phyloP scores from a whole-genome alignment of 2,329 filamentous ascomycete genomes.

The Amphichorda felina region DNA sequence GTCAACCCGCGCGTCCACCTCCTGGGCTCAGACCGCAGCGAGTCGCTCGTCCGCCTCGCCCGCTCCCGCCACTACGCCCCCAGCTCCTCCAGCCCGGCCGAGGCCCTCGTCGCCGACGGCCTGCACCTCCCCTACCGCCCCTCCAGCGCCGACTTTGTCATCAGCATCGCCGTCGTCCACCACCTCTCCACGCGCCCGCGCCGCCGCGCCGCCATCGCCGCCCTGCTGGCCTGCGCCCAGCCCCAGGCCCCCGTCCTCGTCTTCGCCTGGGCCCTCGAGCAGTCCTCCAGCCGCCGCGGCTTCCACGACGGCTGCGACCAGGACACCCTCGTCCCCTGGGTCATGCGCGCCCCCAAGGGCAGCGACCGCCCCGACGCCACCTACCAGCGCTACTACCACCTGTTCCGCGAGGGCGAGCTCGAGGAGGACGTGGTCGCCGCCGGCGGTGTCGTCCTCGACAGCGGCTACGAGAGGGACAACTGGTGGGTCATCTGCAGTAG shows the following conservation, averaged over 20 bases:
- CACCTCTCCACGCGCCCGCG: slow-evolving; percentile 73
- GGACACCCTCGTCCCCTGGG: slow-evolving; percentile 95
- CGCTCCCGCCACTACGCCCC: slow-evolving; percentile 7
- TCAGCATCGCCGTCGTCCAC: slow-evolving; percentile 89
- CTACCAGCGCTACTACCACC: slow-evolving; percentile 91
- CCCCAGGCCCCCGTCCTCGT: slow-evolving; percentile 58
- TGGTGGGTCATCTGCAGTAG: slow-evolving; percentile 72
- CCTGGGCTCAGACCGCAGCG: slow-evolving; percentile 73
- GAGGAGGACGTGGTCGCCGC: slow-evolving; percentile 65
- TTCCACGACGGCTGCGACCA: slow-evolving; percentile 79
- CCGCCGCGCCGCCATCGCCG: slow-evolving; percentile 58
- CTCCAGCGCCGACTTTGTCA: slow-evolving; percentile 61
- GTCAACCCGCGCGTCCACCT: slow-evolving; percentile 72
- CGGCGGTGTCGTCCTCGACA: slow-evolving; percentile 64
- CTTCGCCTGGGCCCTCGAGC: slow-evolving; percentile 94
- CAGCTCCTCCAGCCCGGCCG: slow-evolving; percentile 33
- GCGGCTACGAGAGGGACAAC: slow-evolving; percentile 93
- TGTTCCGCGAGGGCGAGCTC: slow-evolving; percentile 79
- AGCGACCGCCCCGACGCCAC: slow-evolving; percentile 2
- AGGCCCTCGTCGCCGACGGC: slow-evolving; percentile 69
- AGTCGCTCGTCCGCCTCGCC: slow-evolving; percentile 40
- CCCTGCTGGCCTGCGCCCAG: slow-evolving; percentile 56
- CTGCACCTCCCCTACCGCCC: slow-evolving; percentile 68
- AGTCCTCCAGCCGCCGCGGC: slow-evolving; percentile 71
- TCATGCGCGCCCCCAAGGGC: slow-evolving; percentile 37